phyloP scores from a whole-genome alignment of 495 filamentous ascomycete species.

The Gamarada debralockiae region DNA sequence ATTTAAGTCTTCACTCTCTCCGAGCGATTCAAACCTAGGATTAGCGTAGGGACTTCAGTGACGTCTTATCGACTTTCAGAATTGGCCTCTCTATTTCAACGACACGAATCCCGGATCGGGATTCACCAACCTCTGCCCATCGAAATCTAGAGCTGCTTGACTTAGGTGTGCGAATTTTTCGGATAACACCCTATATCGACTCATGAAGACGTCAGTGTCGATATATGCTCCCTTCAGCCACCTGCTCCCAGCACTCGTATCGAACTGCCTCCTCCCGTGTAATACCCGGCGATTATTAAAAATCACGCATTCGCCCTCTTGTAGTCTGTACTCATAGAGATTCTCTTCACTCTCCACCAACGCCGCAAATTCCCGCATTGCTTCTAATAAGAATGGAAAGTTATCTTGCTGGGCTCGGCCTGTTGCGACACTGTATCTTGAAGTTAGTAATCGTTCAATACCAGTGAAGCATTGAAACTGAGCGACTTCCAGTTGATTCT shows the following conservation, averaged over 20 bases:
- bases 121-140: too few species aligned
- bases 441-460: too few species aligned
- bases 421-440: background rate
- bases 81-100: too few species aligned
- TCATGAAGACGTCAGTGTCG: slow-evolving; percentile 61
- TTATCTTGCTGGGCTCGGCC: background rate
- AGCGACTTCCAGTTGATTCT: too few species aligned
- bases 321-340: slow-evolving; percentile 65
- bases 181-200: slow-evolving; percentile 41
- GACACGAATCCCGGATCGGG: too few species aligned
- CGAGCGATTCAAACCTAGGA: too few species aligned
- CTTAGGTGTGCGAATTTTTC: slow-evolving; percentile 17
- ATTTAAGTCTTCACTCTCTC: too few species aligned
- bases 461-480: too few species aligned
- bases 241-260: slow-evolving; percentile 50
- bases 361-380: slow-evolving; percentile 40
- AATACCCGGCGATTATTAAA: slow-evolving; percentile 80
- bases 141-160: too few species aligned
- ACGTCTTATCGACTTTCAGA: too few species aligned
- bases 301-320: slow-evolving; percentile 77
- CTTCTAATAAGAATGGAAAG: slow-evolving; percentile 30
- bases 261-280: slow-evolving; percentile 74
- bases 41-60: too few species aligned
- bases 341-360: slow-evolving; percentile 43
- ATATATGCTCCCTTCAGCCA: slow-evolving; percentile 89